A percentile compares a stretch with the other conserved stretches of the same genome.
Conservation (phyloP, 352 stramenopile species). For the Phytophthora europaea region DNA sequence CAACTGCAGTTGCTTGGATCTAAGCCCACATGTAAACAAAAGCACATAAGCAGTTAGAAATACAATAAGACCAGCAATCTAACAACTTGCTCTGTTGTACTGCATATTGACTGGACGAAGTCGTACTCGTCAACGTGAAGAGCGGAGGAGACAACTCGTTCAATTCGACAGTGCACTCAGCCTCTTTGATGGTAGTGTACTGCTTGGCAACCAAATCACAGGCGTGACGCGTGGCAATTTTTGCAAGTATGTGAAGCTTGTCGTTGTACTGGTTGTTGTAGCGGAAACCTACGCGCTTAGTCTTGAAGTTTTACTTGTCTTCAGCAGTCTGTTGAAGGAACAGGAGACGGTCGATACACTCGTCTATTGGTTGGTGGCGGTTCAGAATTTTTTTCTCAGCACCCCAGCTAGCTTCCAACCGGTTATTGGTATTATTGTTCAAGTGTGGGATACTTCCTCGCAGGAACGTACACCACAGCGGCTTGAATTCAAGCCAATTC, state of each 20-base stretch:
- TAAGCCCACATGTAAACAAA: too few relatives aligned
- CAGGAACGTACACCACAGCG: constrained; percentile 1
- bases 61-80: too few relatives aligned
- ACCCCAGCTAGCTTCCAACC: constrained; percentile 3
- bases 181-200: neutral
- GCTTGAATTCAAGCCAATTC: too few relatives aligned
- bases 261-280: constrained; percentile 5
- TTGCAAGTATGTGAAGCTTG: neutral
- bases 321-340: neutral
- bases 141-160: too few relatives aligned
- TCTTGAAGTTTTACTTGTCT: neutral
- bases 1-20: neutral
- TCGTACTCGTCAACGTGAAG: too few relatives aligned
- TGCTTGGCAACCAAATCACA: constrained; percentile 5
- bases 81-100: neutral
- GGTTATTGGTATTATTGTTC: constrained; percentile 6
- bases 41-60: too few relatives aligned
- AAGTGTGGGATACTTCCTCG: neutral
- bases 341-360: neutral
- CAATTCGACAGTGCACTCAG: too few relatives aligned
- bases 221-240: neutral
- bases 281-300: constrained; percentile 2
- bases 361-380: constrained; percentile 4
- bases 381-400: constrained; percentile 3
- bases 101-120: neutral